Evolutionary conservation across 2,329 filamentous ascomycete genomes (phyloP).

Genomic region (Dactylonectria macrodidyma): DNA sequence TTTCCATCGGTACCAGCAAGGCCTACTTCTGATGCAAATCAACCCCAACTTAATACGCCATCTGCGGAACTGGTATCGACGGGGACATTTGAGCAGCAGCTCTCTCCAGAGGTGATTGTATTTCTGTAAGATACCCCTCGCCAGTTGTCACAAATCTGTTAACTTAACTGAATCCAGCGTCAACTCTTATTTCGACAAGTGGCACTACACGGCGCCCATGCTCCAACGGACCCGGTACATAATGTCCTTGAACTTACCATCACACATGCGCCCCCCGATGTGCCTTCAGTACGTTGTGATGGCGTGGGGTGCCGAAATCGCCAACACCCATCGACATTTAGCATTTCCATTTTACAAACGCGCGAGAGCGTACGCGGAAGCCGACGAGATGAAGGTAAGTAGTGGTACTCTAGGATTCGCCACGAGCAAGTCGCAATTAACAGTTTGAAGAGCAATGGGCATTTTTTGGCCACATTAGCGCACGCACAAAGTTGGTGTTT

Average conservation of each 20-base stretch:
- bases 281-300: slow-evolving; percentile 11
- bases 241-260: background rate
- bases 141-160: background rate
- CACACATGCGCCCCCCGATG: background rate
- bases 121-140: background rate
- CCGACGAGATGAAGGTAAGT: slow-evolving; percentile 3
- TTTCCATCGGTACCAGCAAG: too few relatives aligned
- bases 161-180: background rate
- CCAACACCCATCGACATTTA: background rate
- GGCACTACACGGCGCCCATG: slow-evolving; percentile 3
- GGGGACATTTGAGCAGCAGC: too few relatives aligned
- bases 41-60: too few relatives aligned
- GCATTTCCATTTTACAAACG: slow-evolving; percentile 2
- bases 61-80: too few relatives aligned
- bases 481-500: slow-evolving; percentile 1
- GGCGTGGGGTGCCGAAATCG: background rate
- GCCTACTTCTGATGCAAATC: too few relatives aligned
- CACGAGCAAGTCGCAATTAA: background rate
- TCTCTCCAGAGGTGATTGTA: background rate
- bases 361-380: background rate
- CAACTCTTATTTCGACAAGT: slow-evolving; percentile 3
- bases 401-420: background rate
- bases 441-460: background rate
- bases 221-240: background rate
- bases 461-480: background rate